Percentiles rank a stretch among this genome's conserved stretches.
Evolutionary conservation across 2,329 filamentous ascomycete genomes (phyloP).

Genomic region (Clonostachys byssicola): DNA sequence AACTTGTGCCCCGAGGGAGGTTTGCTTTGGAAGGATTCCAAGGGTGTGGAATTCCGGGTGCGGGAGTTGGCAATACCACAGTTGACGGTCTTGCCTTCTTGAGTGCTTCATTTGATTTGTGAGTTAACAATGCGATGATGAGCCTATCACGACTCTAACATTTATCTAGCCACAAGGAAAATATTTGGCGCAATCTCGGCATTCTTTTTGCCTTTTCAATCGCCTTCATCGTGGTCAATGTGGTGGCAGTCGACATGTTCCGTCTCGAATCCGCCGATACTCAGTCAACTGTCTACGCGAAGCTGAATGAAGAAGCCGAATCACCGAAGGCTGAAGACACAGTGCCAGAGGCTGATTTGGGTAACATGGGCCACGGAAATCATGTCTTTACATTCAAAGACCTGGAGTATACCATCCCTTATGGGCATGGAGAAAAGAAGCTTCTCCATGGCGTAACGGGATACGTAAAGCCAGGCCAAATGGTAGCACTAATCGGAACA

Average conservation of each 20-base stretch:
- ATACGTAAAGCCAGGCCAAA: slow-evolving; percentile 74
- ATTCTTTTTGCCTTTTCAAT: slow-evolving; percentile 63
- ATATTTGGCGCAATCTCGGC: slow-evolving; percentile 64
- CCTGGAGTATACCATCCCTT: slow-evolving; percentile 67
- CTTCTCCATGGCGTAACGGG: slow-evolving; percentile 55
- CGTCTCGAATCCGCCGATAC: too few relatives aligned
- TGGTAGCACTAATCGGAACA: slow-evolving; percentile 79
- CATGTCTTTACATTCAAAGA: slow-evolving; percentile 63
- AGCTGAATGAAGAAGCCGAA: too few relatives aligned
- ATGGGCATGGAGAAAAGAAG: slow-evolving; percentile 18
- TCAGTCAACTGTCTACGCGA: too few relatives aligned
- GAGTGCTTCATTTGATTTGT: too few relatives aligned
- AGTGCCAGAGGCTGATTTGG: slow-evolving; percentile 17
- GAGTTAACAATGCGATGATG: too few relatives aligned
- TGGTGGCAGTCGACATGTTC: slow-evolving; percentile 15
- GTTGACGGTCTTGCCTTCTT: slow-evolving; percentile 55
- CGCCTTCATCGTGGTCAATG: slow-evolving; percentile 54
- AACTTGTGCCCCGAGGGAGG: slow-evolving; percentile 42
- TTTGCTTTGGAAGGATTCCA: slow-evolving; percentile 35
- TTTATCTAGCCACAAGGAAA: slow-evolving; percentile 23
- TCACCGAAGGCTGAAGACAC: slow-evolving; percentile 13
- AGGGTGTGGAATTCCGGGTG: slow-evolving; percentile 53
- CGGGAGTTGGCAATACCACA: slow-evolving; percentile 55
- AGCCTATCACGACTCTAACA: too few relatives aligned
- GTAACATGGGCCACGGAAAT: slow-evolving; percentile 15